Evolutionary conservation across 257 asterid species (phyloP), one percentile per base, ranked within the genome.

Genomic region (Pogostemon cablin): DNA sequence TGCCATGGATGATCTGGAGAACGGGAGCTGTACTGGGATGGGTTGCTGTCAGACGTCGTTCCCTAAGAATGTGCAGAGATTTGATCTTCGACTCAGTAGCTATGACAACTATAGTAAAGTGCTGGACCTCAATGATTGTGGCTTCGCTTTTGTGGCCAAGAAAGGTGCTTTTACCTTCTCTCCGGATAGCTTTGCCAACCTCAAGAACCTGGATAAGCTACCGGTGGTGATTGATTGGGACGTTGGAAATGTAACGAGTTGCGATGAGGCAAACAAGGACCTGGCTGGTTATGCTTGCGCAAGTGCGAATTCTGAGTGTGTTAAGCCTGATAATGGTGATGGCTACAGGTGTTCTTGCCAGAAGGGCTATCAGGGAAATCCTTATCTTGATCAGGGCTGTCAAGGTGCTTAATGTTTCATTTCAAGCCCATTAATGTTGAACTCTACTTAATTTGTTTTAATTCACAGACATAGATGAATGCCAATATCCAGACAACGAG

Each of bases 221-320:
- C 85, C 84, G 3, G 46, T 75, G 57, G 83, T 81, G 38, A 47
- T 73, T 4, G 88, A 83, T 43, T 86, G 88, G 90, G 75, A 71
- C 3, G 35, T 85, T n/a, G 81, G 82, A 17, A 46, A 74, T 17
- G 39, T 6, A 57, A 57, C 63, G 7, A 3, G 1, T 35, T 57
- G 63, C 10, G 20, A 34, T 10, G 63, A 0, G 20, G 90, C 81
- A 3, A 11, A 11, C 57, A 59, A 0, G 54, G 67, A 79, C 20
- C 5, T 17, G 0, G 53, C 71, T 0, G 62, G n/a, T 32, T 86
- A 81, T 62, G 86, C 69, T 2, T 86, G 87, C 47, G 63, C 53
- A 7, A 64, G 80, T 10, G 9, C 2, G 0, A 32, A 77, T 42
- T 72, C 83, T 0, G 4, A 0, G 15, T 84, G 89, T 15, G 60